These are phyloP conservation scores for Fusarium sp. DNA, from an alignment of 2,329 filamentous ascomycete genomes.

Conservation along the genomic window DNA sequence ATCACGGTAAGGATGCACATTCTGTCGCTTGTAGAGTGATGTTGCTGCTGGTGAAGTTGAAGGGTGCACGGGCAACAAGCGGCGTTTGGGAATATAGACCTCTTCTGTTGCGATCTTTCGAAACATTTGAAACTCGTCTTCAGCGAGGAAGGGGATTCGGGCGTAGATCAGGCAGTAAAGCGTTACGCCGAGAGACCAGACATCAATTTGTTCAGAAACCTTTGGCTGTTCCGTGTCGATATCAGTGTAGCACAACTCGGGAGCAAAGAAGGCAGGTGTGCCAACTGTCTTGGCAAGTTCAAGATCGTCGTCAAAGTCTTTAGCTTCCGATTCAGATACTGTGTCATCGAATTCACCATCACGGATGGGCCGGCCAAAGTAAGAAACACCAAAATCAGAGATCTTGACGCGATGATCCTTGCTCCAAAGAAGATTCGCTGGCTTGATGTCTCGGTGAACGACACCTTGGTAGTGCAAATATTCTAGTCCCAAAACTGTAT, in stretches of 20 bases:
- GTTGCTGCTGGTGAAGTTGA: conserved; percentile 69
- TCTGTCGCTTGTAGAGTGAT: conserved; percentile 70
- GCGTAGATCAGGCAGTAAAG: conserved; percentile 96
- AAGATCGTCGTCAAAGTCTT: conserved; percentile 90
- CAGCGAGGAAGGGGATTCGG: conserved; percentile 91
- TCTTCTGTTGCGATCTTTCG: conserved; percentile 91
- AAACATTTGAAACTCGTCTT: conserved; percentile 94
- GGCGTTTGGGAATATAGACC: conserved; percentile 87
- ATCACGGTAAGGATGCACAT: conserved; percentile 77
- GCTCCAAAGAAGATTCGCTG: conserved; percentile 91
- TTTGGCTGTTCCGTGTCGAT: conserved; percentile 77
- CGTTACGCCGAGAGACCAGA: conserved; percentile 97
- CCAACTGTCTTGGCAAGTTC: conserved; percentile 99
- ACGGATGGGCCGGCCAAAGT: conserved; percentile 89
- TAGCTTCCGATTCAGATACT: conserved; percentile 84
- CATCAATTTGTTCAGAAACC: conserved; percentile 94
- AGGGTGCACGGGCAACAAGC: conserved; percentile 82
- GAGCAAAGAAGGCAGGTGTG: conserved; percentile 97
- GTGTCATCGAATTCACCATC: conserved; percentile 85
- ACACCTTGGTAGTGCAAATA: conserved; percentile 93
- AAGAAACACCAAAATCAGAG: conserved; percentile 98
- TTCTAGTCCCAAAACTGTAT: conserved; percentile 92
- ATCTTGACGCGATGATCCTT: conserved; percentile 92
- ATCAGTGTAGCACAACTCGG: conserved; percentile 94
- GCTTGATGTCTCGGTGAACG: conserved; percentile 88